Percentiles rank a stretch among this genome's conserved stretches.
Evolutionary conservation across 2,329 filamentous ascomycete species (phyloP).

Genomic region (Talaromyces rugulosus): DNA sequence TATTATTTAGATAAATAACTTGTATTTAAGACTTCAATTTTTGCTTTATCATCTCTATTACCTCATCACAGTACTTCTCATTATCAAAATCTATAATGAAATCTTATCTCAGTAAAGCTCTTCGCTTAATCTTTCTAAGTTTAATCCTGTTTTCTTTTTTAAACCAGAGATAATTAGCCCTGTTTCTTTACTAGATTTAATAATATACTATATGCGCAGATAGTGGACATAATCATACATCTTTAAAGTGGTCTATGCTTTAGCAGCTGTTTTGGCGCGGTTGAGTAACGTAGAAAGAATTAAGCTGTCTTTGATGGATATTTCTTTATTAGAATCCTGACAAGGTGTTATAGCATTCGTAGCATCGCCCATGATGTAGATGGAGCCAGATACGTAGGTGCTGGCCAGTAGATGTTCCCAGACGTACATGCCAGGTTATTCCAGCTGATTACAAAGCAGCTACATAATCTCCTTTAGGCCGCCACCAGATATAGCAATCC

Average conservation of each 20-base stretch:
- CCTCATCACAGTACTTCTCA: constrained; percentile 24
- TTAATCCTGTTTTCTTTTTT: not conserved
- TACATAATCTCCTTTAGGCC: not conserved
- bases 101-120: constrained; percentile 1
- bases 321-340: constrained; percentile 32
- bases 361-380: constrained; percentile 33
- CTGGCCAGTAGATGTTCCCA: constrained; percentile 5
- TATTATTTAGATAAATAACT: too few relatives aligned
- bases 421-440: constrained; percentile 7
- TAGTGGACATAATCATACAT: constrained; percentile 45
- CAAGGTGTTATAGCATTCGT: constrained; percentile 36
- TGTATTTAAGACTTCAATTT: too few relatives aligned
- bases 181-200: constrained; percentile 35
- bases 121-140: not conserved
- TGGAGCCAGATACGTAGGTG: constrained; percentile 3
- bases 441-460: not conserved
- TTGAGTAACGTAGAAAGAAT: constrained; percentile 29
- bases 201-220: constrained; percentile 42
- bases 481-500: too few relatives aligned
- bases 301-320: constrained; percentile 36
- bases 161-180: not conserved
- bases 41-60: constrained; percentile 40
- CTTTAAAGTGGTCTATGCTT: constrained; percentile 33
- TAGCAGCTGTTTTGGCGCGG: not conserved
- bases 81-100: constrained; percentile 13